Conservation (phyloP, 441 rosid species). For the Corymbia citriodora region DNA sequence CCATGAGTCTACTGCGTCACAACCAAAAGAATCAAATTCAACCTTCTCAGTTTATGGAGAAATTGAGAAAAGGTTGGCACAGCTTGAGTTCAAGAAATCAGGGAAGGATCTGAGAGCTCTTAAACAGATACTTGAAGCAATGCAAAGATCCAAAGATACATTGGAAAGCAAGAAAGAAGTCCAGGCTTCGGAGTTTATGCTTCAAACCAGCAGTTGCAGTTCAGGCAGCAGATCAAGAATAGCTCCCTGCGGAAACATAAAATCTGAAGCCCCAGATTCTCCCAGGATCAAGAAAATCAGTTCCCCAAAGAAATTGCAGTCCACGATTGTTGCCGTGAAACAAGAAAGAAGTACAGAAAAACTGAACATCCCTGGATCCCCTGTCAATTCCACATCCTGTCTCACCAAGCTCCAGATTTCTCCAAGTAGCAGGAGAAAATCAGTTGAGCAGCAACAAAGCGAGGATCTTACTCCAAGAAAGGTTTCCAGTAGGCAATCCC, state of each 20-base stretch:
- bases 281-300: slow-evolving; percentile 20
- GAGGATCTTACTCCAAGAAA: slow-evolving; percentile 44
- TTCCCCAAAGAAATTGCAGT: slow-evolving; percentile 36
- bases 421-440: slow-evolving; percentile 28
- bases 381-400: slow-evolving; percentile 20
- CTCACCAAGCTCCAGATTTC: slow-evolving; percentile 21
- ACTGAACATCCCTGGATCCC: slow-evolving; percentile 19
- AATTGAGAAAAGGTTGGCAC: slow-evolving; percentile 73
- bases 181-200: slow-evolving; percentile 17
- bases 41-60: slow-evolving; percentile 65
- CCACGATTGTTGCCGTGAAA: slow-evolving; percentile 54
- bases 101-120: slow-evolving; percentile 93
- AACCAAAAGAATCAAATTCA: slow-evolving; percentile 18
- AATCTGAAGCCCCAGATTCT: slow-evolving; percentile 21
- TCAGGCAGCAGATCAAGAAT: slow-evolving; percentile 26
- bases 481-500: slow-evolving; percentile 19
- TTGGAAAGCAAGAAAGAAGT: slow-evolving; percentile 34
- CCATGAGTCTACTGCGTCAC: slow-evolving; percentile 20
- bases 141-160: slow-evolving; percentile 59
- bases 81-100: slow-evolving; percentile 68
- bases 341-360: slow-evolving; percentile 36
- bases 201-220: slow-evolving; percentile 20
- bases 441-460: slow-evolving; percentile 24
- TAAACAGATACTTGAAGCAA: slow-evolving; percentile 83
- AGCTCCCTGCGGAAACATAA: slow-evolving; percentile 10